Percentiles rank a stretch among this genome's conserved stretches.
Evolutionary conservation across 768 basidiomycete species (phyloP).

Genomic region (Russula abietina): DNA sequence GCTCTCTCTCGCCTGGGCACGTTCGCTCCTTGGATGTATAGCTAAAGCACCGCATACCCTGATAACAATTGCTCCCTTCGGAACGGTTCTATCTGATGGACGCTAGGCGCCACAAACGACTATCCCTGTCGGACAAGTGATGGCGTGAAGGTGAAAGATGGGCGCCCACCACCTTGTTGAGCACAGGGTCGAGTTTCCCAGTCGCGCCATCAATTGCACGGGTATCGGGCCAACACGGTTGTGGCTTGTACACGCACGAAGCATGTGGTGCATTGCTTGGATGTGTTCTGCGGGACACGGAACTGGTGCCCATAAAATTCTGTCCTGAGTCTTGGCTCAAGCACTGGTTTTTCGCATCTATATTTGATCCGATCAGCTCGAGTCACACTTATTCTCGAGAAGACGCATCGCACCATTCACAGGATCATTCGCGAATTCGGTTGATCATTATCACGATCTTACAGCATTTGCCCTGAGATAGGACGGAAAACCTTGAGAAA

Average conservation of each 20-base stretch:
- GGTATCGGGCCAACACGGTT: background rate
- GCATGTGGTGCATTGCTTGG: background rate
- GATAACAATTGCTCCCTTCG: conserved; percentile 16
- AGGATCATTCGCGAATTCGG: too few species aligned
- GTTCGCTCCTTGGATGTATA: background rate
- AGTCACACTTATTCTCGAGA: too few species aligned
- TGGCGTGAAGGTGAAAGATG: conserved; percentile 1
- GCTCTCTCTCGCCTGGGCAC: background rate
- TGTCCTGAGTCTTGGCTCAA: too few species aligned
- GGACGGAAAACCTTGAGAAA: too few species aligned
- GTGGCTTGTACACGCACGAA: background rate
- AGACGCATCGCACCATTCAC: too few species aligned
- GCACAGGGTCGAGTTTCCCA: conserved; percentile 5
- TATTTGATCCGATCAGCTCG: too few species aligned
- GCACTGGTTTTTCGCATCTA: too few species aligned
- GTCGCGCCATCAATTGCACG: conserved; percentile 3
- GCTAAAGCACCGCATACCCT: background rate
- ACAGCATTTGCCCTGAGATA: too few species aligned
- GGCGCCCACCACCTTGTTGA: conserved; percentile 1
- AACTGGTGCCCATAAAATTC: background rate
- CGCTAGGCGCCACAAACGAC: conserved; percentile 13
- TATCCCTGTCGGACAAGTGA: conserved; percentile 1
- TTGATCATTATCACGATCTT: too few species aligned
- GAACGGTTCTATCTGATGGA: conserved; percentile 13
- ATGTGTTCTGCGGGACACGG: too few species aligned